These are phyloP conservation scores for Dillenia suffruticosa DNA, from an alignment of 164 flowering plant genomes.

Conservation along the genomic window DNA sequence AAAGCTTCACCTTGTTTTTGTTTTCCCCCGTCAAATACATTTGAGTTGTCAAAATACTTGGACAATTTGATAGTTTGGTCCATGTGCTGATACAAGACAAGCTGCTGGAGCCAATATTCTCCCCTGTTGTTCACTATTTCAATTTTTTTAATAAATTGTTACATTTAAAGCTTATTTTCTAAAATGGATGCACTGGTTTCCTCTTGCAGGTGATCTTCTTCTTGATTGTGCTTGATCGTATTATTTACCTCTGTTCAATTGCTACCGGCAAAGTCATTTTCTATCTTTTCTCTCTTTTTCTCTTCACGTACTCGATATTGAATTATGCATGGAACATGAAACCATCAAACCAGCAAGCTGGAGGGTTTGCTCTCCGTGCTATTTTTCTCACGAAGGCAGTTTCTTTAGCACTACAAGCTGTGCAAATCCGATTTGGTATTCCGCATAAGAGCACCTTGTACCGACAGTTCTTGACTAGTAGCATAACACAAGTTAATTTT, in stretches of 20 bases:
- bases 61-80: too few relatives aligned
- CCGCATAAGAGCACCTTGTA: conserved; percentile 93
- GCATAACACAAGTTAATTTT: conserved; percentile 71
- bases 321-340: conserved; percentile 89
- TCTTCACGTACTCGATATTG: conserved; percentile 77
- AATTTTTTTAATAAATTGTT: too few relatives aligned
- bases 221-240: conserved; percentile 93
- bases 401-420: conserved; percentile 86
- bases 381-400: conserved; percentile 84
- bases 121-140: too few relatives aligned
- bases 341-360: conserved; percentile 45
- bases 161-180: too few relatives aligned
- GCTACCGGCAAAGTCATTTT: conserved; percentile 83
- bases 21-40: too few relatives aligned
- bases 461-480: conserved; percentile 87
- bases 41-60: too few relatives aligned
- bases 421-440: conserved; percentile 84
- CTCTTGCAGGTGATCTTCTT: conserved; percentile 77
- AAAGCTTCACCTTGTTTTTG: too few relatives aligned
- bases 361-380: conserved; percentile 82
- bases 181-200: neutral
- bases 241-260: conserved; percentile 92
- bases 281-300: conserved; percentile 74
- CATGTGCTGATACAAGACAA: too few relatives aligned
- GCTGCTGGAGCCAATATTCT: too few relatives aligned